Evolutionary conservation across 2,329 filamentous ascomycete species (phyloP), one percentile per base, ranked within the genome.

Genomic region (Fusarium sp.): DNA sequence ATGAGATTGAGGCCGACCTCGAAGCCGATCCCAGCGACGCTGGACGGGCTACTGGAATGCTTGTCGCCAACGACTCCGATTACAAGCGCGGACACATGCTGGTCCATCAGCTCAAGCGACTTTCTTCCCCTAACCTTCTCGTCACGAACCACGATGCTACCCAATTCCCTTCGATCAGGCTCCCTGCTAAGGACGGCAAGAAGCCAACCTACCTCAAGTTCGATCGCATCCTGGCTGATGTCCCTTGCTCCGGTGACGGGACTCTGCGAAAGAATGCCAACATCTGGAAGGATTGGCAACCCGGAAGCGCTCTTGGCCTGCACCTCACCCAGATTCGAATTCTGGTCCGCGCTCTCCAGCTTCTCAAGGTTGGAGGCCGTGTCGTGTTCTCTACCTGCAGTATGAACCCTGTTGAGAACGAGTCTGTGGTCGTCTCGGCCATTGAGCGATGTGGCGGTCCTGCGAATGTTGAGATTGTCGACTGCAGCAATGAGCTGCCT

Each of bases 311-410:
- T 8, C 87, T 98, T 60, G 96, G 96, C 30, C 88, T 99, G 39
- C 93, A 98, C 82, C 85, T 90, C 39, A 97, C 94, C 4, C 96
- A 99, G 83, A 89, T 94, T 50, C 89, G 96, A 52, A 99, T 99
- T 76, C 87, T 99, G 55, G 93, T 97, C 64, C 92, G 96, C 70
- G 94, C 96, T 38, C 87, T 99, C 58, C 96, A 98, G 84, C 94
- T 99, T 91, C 90, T 99, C 75, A 98, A 98, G 86, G 93, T 94
- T 63, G 96, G 96, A 45, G 96, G 96, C 58, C 91, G 95, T 72
- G 94, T 98, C 34, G 96, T 99, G 59, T 99, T 98, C 85, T 98
- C 96, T 7, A 99, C 96, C 26, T 99, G 96, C 88, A 98, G 95
- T 83, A 94, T 99, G 93, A 99, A 99, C 84, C 96, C 96, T 0